Conservation (phyloP, 163 green algal species). For the Scenedesmus sp. region DNA sequence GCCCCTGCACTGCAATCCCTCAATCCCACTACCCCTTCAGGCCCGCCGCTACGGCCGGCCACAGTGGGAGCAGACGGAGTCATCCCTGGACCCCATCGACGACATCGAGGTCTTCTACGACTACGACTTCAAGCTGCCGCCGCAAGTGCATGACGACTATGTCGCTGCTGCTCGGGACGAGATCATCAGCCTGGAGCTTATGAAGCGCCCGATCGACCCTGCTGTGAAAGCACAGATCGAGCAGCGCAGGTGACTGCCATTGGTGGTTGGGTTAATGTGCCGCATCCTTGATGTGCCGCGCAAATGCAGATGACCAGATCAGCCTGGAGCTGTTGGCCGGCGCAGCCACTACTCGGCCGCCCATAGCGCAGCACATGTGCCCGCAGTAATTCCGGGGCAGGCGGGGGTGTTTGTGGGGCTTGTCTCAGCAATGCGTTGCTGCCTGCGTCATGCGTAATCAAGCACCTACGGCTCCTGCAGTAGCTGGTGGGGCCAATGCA, state of each 20-base stretch:
- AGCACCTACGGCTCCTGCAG: no score
- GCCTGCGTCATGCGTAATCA: no score
- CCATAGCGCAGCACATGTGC: no score
- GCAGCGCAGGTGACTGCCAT: slow-evolving; percentile 31
- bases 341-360: no score
- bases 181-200: slow-evolving; percentile 8
- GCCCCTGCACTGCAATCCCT: neutral
- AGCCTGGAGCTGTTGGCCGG: slow-evolving; percentile 31
- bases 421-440: no score
- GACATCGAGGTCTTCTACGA: slow-evolving; percentile 21
- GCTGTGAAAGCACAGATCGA: neutral
- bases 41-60: slow-evolving; percentile 29
- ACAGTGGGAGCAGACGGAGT: slow-evolving; percentile 33
- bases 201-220: slow-evolving; percentile 10
- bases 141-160: slow-evolving; percentile 8
- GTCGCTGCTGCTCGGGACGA: neutral
- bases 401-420: no score
- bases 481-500: no score
- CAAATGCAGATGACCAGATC: neutral
- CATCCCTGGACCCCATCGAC: slow-evolving; percentile 40
- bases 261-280: no score
- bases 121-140: slow-evolving; percentile 51
- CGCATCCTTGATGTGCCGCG: neutral
- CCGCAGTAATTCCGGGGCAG: no score
- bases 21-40: neutral